These are phyloP conservation scores for Apiotrichum siamense DNA, from an alignment of 1,284 basidiomycete genomes.

Conservation along the genomic window DNA sequence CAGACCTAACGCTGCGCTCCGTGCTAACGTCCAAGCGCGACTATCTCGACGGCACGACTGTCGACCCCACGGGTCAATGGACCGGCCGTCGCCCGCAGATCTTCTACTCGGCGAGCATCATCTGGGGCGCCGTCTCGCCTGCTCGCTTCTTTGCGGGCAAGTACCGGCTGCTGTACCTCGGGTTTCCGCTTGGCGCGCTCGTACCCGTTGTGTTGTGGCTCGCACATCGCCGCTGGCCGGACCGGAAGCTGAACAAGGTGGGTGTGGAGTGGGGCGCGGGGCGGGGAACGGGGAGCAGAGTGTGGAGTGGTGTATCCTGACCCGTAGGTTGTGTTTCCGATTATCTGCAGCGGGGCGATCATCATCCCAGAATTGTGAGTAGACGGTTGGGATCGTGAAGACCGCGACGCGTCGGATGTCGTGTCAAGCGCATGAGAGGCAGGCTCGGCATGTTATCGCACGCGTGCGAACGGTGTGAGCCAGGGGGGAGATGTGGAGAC, in stretches of 20 bases:
- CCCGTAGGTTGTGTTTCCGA: constrained; percentile 48
- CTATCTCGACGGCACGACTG: constrained; percentile 42
- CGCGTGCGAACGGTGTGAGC: too few relatives aligned
- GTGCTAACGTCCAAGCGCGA: constrained; percentile 41
- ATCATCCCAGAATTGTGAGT: constrained; percentile 46
- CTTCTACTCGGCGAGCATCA: constrained; percentile 47
- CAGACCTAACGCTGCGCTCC: constrained; percentile 48
- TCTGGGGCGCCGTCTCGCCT: constrained; percentile 50
- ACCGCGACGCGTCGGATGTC: too few relatives aligned
- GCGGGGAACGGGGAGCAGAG: too few relatives aligned
- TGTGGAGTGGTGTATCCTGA: constrained; percentile 8
- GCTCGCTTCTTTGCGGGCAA: constrained; percentile 50
- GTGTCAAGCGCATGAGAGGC: too few relatives aligned
- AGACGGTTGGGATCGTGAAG: too few relatives aligned
- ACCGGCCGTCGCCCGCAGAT: constrained; percentile 44
- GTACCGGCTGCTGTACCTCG: constrained; percentile 47
- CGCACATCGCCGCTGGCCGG: constrained; percentile 47
- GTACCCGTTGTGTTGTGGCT: constrained; percentile 47
- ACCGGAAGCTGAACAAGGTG: constrained; percentile 40
- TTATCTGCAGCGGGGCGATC: constrained; percentile 50
- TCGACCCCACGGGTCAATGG: constrained; percentile 51
- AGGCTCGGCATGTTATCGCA: too few relatives aligned
- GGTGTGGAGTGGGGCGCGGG: not conserved
- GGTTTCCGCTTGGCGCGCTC: constrained; percentile 49
- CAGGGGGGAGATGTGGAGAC: too few relatives aligned